Base-by-base conservation (phyloP, 371 early-diverging fungal genomes). In the Syncephalastrum monosporum region DNA sequence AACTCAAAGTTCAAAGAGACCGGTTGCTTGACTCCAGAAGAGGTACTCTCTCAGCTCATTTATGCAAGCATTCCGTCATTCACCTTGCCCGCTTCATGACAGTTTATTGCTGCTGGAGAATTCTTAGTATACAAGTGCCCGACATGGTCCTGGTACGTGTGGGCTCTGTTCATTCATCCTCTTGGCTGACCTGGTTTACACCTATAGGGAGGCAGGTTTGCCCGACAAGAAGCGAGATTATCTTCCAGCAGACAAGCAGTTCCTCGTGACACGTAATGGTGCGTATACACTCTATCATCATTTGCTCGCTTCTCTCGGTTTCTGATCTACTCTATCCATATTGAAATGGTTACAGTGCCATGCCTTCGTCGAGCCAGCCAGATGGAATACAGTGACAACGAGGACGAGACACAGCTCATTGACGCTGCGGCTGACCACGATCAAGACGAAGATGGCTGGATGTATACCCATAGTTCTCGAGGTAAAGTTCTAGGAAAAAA, bases 41-140 rank as follows among this genome's bases (percentile, higher is more conserved):
- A 98, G 79, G 92, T 88, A 85, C 68, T 69, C 68, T 69, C 47
- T 47, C 10, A 17, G n/a, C 33, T 13, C 19, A 13, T 17, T 45
- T 23, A 24, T 12, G 8, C 15, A 12, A 5, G 29, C 16, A 42
- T 38, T 38, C 15, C 48, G 16, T 13, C 14, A 52, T 53, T 27
- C 4, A 33, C 19, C n/a, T 49, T 14, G 17, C 17, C 23, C 23
- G 14, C 13, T 21, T 59, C 24, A 13, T 52, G n/a, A 5, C 77
- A 92, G 91, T 98, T 97, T 80, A 89, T 95, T 53, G 90, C 91
- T 24, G 97, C 97, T 6, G 99, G 99, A 23, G 99, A 98, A 68
- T 97, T 93, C 65, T 82, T 98, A 41, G 96, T 95, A 13, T 95
- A 87, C 82, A 97, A 97, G 76, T 97, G 96, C 69, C 98, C 97